Conservation (phyloP, 2,329 filamentous ascomycete species). For the Cordyceps pruinosa region DNA sequence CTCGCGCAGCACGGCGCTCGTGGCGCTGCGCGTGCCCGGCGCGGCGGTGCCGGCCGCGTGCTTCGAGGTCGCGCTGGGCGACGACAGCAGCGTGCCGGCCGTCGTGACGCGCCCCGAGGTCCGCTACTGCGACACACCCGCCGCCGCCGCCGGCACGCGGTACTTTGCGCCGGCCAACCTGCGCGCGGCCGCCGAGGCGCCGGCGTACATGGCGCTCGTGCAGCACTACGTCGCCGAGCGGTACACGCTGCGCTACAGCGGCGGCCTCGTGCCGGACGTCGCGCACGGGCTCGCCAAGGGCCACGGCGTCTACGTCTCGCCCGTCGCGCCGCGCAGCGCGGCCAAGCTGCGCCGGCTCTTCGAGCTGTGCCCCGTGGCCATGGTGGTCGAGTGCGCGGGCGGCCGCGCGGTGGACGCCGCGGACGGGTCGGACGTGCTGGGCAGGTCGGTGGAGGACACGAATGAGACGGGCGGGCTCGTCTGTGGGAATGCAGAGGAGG, state of each 20-base stretch:
- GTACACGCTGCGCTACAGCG: slow-evolving; percentile 55
- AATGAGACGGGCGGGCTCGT: slow-evolving; percentile 45
- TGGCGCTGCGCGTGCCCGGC: slow-evolving; percentile 45
- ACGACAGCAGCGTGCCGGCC: slow-evolving; percentile 20
- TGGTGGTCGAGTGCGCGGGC: slow-evolving; percentile 54
- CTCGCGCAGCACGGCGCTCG: slow-evolving; percentile 47
- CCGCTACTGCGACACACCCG: slow-evolving; percentile 22
- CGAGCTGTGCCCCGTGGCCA: slow-evolving; percentile 52
- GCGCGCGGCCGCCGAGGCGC: slow-evolving; percentile 46
- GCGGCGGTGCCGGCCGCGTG: slow-evolving; percentile 25
- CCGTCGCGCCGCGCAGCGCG: slow-evolving; percentile 42
- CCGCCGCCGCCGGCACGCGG: slow-evolving; percentile 37
- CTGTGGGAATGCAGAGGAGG: slow-evolving; percentile 44
- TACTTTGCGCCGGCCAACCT: slow-evolving; percentile 60
- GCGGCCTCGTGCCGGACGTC: slow-evolving; percentile 55
- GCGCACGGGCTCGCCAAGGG: slow-evolving; percentile 54
- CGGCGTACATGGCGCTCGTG: slow-evolving; percentile 43
- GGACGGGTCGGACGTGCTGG: slow-evolving; percentile 35
- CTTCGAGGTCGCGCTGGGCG: slow-evolving; percentile 44
- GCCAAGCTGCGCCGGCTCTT: slow-evolving; percentile 54
- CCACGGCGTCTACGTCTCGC: slow-evolving; percentile 54
- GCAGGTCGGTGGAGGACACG: slow-evolving; percentile 29
- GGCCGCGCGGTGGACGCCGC: slow-evolving; percentile 47
- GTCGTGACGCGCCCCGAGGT: slow-evolving; percentile 37
- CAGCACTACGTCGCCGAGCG: slow-evolving; percentile 41